phyloP scores from a whole-genome alignment of 495 filamentous ascomycete species.

The Penicillium crystallinum region DNA sequence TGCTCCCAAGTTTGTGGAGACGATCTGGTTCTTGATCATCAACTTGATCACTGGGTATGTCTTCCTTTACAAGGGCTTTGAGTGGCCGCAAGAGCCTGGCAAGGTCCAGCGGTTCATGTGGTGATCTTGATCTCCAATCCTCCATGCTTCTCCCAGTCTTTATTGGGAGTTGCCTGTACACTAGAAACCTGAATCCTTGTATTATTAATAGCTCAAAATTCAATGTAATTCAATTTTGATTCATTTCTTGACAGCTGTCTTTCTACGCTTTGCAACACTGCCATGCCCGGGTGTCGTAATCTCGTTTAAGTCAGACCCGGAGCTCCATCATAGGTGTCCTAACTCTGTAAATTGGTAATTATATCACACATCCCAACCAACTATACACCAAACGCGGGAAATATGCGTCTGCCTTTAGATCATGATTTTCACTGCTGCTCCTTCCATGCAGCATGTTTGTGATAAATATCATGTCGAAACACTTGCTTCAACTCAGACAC shows the following conservation, averaged over 20 bases:
- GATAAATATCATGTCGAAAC: constrained; percentile 41
- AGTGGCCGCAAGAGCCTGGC: constrained; percentile 75
- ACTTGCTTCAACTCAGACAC: constrained; percentile 34
- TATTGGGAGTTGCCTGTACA: not conserved
- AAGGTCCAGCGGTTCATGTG: constrained; percentile 91
- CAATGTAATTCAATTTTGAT: not conserved
- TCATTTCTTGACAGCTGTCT: too few species aligned
- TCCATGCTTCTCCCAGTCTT: not conserved
- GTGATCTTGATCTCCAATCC: constrained; percentile 38
- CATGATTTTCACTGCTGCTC: not conserved
- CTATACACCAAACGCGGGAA: not conserved
- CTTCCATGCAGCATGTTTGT: constrained; percentile 22
- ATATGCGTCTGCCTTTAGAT: not conserved
- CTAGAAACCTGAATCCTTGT: not conserved
- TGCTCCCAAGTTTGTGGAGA: constrained; percentile 61
- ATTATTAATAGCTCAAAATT: not conserved
- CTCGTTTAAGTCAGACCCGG: too few species aligned
- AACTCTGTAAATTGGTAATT: too few species aligned
- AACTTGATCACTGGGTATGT: constrained; percentile 73
- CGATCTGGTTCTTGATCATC: constrained; percentile 67
- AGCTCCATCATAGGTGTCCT: too few species aligned
- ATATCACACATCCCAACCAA: too few species aligned
- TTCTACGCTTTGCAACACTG: too few species aligned
- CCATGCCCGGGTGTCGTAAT: too few species aligned
- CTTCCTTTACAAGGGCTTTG: constrained; percentile 74